Percentiles rank a stretch among this genome's conserved stretches.
phyloP scores from a whole-genome alignment of 2,329 filamentous ascomycete species.

The Nemania sp. region DNA sequence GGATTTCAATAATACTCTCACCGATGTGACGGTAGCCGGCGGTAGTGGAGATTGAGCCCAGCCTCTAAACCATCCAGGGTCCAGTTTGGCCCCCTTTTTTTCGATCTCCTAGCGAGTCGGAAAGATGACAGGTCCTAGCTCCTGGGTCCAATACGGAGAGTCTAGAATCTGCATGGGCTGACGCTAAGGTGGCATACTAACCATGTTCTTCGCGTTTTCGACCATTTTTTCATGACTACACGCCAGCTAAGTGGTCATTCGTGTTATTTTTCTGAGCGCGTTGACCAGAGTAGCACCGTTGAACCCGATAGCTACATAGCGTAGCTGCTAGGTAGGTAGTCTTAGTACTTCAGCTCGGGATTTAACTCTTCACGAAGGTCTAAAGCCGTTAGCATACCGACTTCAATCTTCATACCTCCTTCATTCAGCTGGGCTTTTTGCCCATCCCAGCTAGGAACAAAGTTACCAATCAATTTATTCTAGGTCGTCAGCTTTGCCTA shows the following conservation, averaged over 20 bases:
- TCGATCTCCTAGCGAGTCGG: background rate
- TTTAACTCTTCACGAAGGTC: background rate
- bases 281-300: background rate
- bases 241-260: background rate
- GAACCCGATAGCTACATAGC: background rate
- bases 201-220: background rate
- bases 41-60: slow-evolving; percentile 23
- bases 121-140: background rate
- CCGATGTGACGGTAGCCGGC: slow-evolving; percentile 30
- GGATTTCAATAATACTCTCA: slow-evolving; percentile 25
- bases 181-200: background rate
- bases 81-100: slow-evolving; percentile 22
- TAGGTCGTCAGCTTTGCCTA: no score
- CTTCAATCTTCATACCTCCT: background rate
- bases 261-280: background rate
- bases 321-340: background rate
- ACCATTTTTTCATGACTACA: no score
- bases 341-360: background rate
- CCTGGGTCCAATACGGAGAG: background rate
- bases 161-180: background rate
- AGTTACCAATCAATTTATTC: background rate
- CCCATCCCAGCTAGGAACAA: background rate
- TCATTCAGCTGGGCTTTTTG: background rate
- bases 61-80: slow-evolving; percentile 22
- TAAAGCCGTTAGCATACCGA: slow-evolving; percentile 1